These are phyloP conservation scores for Penicillium paradoxum DNA, from an alignment of 495 filamentous ascomycete genomes.

Conservation along the genomic window DNA sequence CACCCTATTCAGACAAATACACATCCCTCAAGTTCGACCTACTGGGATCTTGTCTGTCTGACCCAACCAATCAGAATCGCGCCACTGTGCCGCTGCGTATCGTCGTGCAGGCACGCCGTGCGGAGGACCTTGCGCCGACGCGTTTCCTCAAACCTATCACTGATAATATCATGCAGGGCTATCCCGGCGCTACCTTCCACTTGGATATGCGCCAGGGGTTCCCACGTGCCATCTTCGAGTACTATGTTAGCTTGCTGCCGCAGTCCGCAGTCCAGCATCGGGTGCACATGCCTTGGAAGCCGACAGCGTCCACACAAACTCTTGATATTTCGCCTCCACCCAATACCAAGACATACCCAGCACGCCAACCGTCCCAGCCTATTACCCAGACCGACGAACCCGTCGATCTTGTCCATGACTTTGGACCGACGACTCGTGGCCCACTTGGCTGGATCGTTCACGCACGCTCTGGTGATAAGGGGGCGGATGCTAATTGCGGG, in stretches of 20 bases:
- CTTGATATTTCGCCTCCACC: conserved; percentile 33
- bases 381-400: conserved; percentile 10
- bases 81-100: conserved; percentile 37
- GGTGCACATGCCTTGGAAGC: conserved; percentile 38
- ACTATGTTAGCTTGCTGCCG: conserved; percentile 40
- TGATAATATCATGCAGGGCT: conserved; percentile 41
- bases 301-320: conserved; percentile 15
- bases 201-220: conserved; percentile 36
- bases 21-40: conserved; percentile 31
- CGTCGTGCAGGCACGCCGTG: conserved; percentile 34
- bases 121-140: conserved; percentile 29
- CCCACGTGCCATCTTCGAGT: conserved; percentile 37
- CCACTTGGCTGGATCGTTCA: conserved; percentile 46
- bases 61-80: conserved; percentile 32
- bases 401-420: conserved; percentile 19
- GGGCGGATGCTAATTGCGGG: conserved; percentile 49
- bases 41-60: conserved; percentile 24
- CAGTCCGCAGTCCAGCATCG: conserved; percentile 35
- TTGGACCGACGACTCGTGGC: conserved; percentile 37
- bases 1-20: conserved; percentile 18
- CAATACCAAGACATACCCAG: conserved; percentile 26
- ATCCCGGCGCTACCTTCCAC: conserved; percentile 40
- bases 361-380: conserved; percentile 29
- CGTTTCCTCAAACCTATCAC: conserved; percentile 34
- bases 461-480: conserved; percentile 51